Conservation (phyloP, 768 basidiomycete species). For the Suillus americanus region DNA sequence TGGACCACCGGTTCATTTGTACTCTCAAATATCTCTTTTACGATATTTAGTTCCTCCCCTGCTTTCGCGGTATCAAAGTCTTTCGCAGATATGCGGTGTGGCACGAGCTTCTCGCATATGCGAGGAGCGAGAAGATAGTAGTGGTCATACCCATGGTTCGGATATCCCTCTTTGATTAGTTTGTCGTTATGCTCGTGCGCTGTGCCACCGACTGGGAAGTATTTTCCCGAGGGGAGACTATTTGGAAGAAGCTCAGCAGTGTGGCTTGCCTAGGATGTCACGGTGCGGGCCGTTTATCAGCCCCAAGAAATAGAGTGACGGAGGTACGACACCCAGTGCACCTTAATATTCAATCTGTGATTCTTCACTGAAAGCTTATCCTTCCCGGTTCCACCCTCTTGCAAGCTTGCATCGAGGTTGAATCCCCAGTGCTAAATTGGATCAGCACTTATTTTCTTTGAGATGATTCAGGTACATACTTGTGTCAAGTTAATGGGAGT, state of each 20-base stretch:
- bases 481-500: slow-evolving; percentile 79
- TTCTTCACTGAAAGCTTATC: slow-evolving; percentile 51
- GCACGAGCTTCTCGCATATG: slow-evolving; percentile 32
- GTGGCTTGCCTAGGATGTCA: slow-evolving; percentile 44
- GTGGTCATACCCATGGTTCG: slow-evolving; percentile 63
- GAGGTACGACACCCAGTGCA: slow-evolving; percentile 9
- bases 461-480: slow-evolving; percentile 37
- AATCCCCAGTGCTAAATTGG: slow-evolving; percentile 73
- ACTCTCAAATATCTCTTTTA: slow-evolving; percentile 29
- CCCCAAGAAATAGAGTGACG: neutral
- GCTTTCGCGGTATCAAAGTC: slow-evolving; percentile 28
- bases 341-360: slow-evolving; percentile 44
- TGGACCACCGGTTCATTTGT: slow-evolving; percentile 47
- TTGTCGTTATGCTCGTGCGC: slow-evolving; percentile 50
- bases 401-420: slow-evolving; percentile 71
- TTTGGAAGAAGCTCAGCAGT: slow-evolving; percentile 52
- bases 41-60: slow-evolving; percentile 42
- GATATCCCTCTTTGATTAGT: slow-evolving; percentile 57
- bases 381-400: slow-evolving; percentile 25
- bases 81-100: slow-evolving; percentile 47
- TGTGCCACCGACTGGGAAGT: slow-evolving; percentile 44
- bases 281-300: neutral
- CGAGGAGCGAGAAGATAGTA: slow-evolving; percentile 56
- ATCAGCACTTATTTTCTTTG: neutral
- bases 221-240: slow-evolving; percentile 52